These are phyloP conservation scores for Geosmithia morbida DNA, from an alignment of 2,329 filamentous ascomycete species.

Conservation along the genomic window DNA sequence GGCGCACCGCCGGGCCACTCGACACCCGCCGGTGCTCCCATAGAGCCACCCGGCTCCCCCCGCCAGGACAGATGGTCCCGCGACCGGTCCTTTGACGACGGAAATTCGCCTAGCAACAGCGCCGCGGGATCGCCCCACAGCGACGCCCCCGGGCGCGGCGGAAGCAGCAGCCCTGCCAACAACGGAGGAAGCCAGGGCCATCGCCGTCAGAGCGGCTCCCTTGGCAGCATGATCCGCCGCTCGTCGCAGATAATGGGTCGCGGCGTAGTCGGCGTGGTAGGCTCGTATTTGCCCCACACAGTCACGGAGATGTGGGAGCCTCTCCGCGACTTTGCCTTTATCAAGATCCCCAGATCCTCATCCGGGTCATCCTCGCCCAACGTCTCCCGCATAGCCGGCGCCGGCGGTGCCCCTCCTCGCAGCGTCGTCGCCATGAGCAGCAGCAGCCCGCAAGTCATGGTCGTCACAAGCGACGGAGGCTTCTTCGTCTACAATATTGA, in stretches of 20 bases:
- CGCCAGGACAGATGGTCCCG: slow-evolving; percentile 37
- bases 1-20: slow-evolving; percentile 27
- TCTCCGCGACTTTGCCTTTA: slow-evolving; percentile 85
- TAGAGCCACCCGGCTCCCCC: slow-evolving; percentile 24
- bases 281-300: slow-evolving; percentile 81
- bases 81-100: slow-evolving; percentile 34
- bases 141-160: neutral
- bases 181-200: slow-evolving; percentile 8
- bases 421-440: slow-evolving; percentile 98
- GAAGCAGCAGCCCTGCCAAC: neutral
- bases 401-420: slow-evolving; percentile 38
- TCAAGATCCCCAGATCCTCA: slow-evolving; percentile 64
- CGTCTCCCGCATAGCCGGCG: slow-evolving; percentile 6
- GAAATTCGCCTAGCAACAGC: slow-evolving; percentile 24
- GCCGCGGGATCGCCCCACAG: slow-evolving; percentile 34
- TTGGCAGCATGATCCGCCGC: slow-evolving; percentile 82
- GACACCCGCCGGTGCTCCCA: slow-evolving; percentile 19
- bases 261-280: slow-evolving; percentile 75
- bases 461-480: slow-evolving; percentile 87
- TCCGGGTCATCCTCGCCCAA: slow-evolving; percentile 4
- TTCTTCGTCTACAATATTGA: slow-evolving; percentile 96
- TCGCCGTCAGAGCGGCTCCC: slow-evolving; percentile 53
- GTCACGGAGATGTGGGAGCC: slow-evolving; percentile 99
- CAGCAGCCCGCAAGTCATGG: slow-evolving; percentile 91
- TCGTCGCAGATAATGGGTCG: slow-evolving; percentile 91